Conservation (phyloP, 805 yeast species). For the Zygosaccharomyces bisporus region DNA sequence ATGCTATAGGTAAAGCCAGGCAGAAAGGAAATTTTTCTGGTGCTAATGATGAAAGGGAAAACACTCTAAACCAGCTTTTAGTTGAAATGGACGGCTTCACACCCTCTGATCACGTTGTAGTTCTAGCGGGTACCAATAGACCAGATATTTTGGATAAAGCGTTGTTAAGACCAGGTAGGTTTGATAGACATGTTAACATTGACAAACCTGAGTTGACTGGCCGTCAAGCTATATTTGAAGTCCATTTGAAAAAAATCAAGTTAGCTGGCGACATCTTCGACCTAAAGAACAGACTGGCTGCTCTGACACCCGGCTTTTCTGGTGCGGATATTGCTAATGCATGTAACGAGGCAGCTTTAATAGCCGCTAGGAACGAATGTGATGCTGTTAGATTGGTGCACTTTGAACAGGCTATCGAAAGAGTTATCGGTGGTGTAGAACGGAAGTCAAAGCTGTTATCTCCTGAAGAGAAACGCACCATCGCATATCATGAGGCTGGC, state of each 20-base stretch:
- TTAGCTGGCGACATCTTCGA: slow-evolving; percentile 49
- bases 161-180: slow-evolving; percentile 93
- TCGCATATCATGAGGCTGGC: slow-evolving; percentile 98
- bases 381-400: slow-evolving; percentile 67
- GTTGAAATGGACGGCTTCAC: slow-evolving; percentile 99
- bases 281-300: slow-evolving; percentile 84
- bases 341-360: slow-evolving; percentile 95
- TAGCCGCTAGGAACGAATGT: slow-evolving; percentile 84
- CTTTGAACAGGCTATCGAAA: slow-evolving; percentile 94
- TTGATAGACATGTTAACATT: slow-evolving; percentile 86
- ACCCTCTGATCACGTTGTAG: slow-evolving; percentile 88
- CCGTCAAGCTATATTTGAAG: slow-evolving; percentile 85
- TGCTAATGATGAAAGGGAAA: slow-evolving; percentile 94
- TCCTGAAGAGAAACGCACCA: slow-evolving; percentile 81
- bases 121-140: slow-evolving; percentile 95
- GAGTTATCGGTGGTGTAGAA: slow-evolving; percentile 95
- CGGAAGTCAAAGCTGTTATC: slow-evolving; percentile 80
- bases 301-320: slow-evolving; percentile 95
- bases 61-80: slow-evolving; percentile 88
- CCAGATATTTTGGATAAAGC: slow-evolving; percentile 93
- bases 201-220: slow-evolving; percentile 96
- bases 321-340: slow-evolving; percentile 99
- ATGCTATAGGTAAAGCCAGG: slow-evolving; percentile 96
- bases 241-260: slow-evolving; percentile 73
- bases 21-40: slow-evolving; percentile 68